Evolutionary conservation across 306 rosid species (phyloP).

Genomic region (Astragalus membranaceus): DNA sequence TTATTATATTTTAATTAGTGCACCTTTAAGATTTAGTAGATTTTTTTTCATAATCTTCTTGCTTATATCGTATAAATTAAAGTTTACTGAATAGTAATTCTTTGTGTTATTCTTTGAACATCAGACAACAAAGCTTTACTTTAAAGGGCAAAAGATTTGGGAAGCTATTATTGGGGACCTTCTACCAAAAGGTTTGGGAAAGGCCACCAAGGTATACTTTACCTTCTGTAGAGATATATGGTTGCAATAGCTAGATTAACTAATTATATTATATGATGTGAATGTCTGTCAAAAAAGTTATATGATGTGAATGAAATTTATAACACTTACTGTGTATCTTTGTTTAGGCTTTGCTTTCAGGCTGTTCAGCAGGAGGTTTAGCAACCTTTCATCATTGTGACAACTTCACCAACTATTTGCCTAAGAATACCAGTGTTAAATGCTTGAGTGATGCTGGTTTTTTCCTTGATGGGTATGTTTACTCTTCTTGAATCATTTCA

Average conservation of each 20-base stretch:
- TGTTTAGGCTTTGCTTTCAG: constrained; percentile 86
- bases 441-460: constrained; percentile 96
- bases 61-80: neutral
- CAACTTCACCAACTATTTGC: constrained; percentile 57
- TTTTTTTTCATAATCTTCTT: neutral
- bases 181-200: constrained; percentile 72
- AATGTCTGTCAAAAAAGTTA: too few relatives aligned
- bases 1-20: too few relatives aligned
- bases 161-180: constrained; percentile 87
- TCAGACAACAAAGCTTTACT: constrained; percentile 78
- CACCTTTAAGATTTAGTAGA: too few relatives aligned
- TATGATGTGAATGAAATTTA: constrained; percentile 10
- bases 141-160: constrained; percentile 95
- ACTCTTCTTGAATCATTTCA: neutral
- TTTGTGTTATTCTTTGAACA: constrained; percentile 28
- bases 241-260: neutral
- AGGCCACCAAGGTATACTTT: constrained; percentile 58
- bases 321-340: neutral
- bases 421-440: constrained; percentile 58
- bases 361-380: constrained; percentile 97
- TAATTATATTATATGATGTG: neutral
- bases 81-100: neutral
- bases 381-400: constrained; percentile 88
- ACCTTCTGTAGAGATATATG: neutral
- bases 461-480: constrained; percentile 66